These are phyloP conservation scores for Cercophora newfieldiana DNA, from an alignment of 495 filamentous ascomycete species.

Conservation along the genomic window DNA sequence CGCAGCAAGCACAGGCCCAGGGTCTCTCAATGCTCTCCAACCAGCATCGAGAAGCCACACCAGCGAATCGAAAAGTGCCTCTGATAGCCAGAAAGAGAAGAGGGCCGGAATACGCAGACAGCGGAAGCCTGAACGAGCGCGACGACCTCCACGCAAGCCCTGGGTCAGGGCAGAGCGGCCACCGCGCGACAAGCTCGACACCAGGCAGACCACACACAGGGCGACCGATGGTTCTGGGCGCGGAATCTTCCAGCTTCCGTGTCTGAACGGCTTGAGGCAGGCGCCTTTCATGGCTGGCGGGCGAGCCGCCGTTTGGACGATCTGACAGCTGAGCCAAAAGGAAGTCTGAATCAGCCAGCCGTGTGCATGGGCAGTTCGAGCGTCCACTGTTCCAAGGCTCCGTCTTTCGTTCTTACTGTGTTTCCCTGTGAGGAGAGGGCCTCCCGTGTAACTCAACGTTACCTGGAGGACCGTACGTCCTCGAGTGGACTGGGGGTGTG, in stretches of 20 bases:
- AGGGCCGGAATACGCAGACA: not conserved
- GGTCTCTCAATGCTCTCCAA: constrained; percentile 15
- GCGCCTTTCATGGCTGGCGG: not conserved
- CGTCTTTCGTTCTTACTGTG: not conserved
- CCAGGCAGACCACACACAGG: not conserved
- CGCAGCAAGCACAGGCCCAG: constrained; percentile 18
- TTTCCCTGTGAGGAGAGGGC: not conserved
- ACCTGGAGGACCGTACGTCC: not conserved
- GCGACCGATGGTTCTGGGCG: too few species aligned
- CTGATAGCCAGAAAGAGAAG: not conserved
- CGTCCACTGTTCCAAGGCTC: not conserved
- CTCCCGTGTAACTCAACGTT: not conserved
- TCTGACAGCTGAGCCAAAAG: not conserved
- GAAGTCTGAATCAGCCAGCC: not conserved
- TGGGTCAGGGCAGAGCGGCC: not conserved
- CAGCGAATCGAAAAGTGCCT: not conserved
- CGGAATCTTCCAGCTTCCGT: not conserved
- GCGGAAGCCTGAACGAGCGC: not conserved
- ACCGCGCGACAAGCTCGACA: not conserved
- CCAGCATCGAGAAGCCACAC: constrained; percentile 4
- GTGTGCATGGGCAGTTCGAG: not conserved
- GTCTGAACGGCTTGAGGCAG: too few species aligned
- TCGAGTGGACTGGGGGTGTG: not conserved
- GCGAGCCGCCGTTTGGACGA: not conserved
- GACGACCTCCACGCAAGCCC: not conserved